Evolutionary conservation across 2,329 filamentous ascomycete species (phyloP), one percentile per base, ranked within the genome.

Genomic region (Alternaria incomplexa): DNA sequence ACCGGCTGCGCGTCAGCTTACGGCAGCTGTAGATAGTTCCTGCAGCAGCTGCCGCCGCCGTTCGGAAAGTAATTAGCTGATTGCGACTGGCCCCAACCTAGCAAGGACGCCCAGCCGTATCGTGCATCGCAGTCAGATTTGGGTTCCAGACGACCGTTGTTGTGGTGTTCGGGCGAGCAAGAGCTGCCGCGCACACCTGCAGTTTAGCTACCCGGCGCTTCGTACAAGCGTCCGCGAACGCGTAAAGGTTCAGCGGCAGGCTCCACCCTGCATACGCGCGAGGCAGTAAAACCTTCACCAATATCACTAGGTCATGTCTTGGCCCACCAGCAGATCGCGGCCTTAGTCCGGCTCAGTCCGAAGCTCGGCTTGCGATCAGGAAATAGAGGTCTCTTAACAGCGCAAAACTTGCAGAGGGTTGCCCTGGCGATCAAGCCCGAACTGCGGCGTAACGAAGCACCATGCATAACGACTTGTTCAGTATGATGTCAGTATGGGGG

Each of bases 31-130:
- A 15, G 13, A 58, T 26, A 15, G 72, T 77, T 71, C 72, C 73
- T 77, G 73, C 71, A 73, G 68, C 69, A 68, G 72, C 65, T 65
- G 64, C 65, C 57, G 69, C 58, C 61, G 62, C 67, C 66, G 51
- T 58, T 45, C 13, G 36, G 36, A 58, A 25, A 45, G 46, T 58
- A 63, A 59, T 62, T 32, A 62, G 56, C 64, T 67, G 66, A 66
- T 58, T 10, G 55, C 48, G 55, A 56, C 53, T 62, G 53, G 63
- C 64, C 47, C 30, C 50, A 47, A 40, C 11, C 44, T 43, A 51
- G 51, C 46, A 22, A 44, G 12, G 8, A 52, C 20, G 20, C 28
- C 25, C 11, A 12, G 46, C 25, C 52, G 25, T 15, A 30, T 30
- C 40, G 44, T 25, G n/a, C 12, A 50, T 20, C 9, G 15, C 9